A percentile compares a stretch with the other conserved stretches of the same genome.
These are phyloP conservation scores for Cruciata laevipes DNA, from an alignment of 257 asterid genomes.

Conservation along the genomic window DNA sequence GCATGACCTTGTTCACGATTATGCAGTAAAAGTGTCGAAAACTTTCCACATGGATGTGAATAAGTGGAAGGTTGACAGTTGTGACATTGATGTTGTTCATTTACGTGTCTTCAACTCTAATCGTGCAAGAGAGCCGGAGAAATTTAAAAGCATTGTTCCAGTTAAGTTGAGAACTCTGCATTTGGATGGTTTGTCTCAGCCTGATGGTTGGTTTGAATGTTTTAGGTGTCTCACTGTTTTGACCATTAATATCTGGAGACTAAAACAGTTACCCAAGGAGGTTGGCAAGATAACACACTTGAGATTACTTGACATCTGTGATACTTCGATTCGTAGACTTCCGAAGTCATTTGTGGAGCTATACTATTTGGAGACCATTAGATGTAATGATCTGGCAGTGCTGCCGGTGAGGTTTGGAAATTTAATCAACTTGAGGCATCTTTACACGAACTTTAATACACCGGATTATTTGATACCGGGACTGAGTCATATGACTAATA, in stretches of 20 bases:
- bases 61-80: neutral
- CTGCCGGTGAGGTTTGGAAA: neutral
- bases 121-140: neutral
- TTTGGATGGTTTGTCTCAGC: too few species aligned
- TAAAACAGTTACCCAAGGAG: neutral
- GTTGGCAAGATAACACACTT: too few species aligned
- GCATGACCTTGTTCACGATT: constrained; percentile 33
- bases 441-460: neutral
- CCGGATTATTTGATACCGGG: neutral
- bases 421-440: constrained; percentile 15
- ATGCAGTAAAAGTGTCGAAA: constrained; percentile 7
- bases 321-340: too few species aligned
- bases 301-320: too few species aligned
- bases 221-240: constrained; percentile 7
- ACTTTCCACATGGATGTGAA: neutral
- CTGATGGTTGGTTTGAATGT: neutral
- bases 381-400: neutral
- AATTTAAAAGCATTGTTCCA: neutral
- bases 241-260: neutral
- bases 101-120: neutral
- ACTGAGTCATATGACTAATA: constrained; percentile 13
- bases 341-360: constrained; percentile 8
- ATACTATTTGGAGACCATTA: constrained; percentile 15
- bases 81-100: neutral
- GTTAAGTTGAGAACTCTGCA: neutral